Base-by-base conservation (phyloP, 306 rosid species). In the Crotalaria pallida region DNA sequence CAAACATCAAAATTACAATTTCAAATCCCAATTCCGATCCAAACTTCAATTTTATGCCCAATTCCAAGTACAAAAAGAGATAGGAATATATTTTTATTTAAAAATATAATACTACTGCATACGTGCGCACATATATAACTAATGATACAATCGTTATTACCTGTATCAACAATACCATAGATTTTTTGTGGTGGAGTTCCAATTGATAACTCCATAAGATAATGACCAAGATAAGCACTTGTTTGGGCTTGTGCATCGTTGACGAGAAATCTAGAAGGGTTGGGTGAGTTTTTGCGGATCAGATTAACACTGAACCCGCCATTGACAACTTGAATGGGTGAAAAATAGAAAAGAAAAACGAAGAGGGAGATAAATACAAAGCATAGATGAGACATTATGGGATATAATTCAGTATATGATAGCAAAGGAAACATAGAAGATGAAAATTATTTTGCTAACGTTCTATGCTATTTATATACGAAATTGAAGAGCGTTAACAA, bases 171-270 rank as follows among this genome's bases (percentile, higher is more conserved):
- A 22, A 80, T 62, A 12, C 77, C 83, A 10, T 52, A 43, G 6
- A 82, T 56, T 34, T 75, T 82, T 8, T 16, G 5, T 3, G 80
- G 87, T n/a, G 89, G 89, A 6, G 78, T 71, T 65, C 89, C 84
- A 11, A 80, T 19, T 0, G 84, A 51, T 0, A 82, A 5, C 50
- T 80, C 82, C 69, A 77, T 44, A 6, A 82, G 77, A 59, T 82
- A 50, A 0, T 82, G 76, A 5, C 82, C 82, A 4, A 31, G 64
- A 34, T 76, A 61, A 3, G 80, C 67, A 13, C 8, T 15, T 9
- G 36, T 3, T 3, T 61, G 58, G 10, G 69, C 38, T 48, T 40
- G 52, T 0, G 55, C 18, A 2, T 29, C 9, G n/a, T 74, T 18
- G n/a, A n/a, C n/a, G n/a, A n/a, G n/a, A 41, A 15, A 10, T 63